These are phyloP conservation scores for Moricandia moricandioides DNA, from an alignment of 345 rosid genomes.

Conservation along the genomic window DNA sequence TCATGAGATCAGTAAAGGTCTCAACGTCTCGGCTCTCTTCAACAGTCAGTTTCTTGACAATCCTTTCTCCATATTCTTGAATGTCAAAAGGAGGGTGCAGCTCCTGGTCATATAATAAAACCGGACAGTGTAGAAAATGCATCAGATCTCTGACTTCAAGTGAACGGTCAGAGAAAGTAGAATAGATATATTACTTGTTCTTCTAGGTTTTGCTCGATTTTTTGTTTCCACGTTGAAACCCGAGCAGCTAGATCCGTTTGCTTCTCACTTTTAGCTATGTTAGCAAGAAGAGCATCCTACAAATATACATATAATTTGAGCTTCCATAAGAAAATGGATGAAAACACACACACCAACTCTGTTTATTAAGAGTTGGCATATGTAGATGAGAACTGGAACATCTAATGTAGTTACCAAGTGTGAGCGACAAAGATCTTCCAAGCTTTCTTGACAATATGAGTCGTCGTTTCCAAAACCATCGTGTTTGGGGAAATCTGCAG, in stretches of 20 bases:
- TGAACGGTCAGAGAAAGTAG: constrained; percentile 4
- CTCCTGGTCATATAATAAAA: constrained; percentile 51
- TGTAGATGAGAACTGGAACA: neutral
- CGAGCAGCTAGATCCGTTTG: constrained; percentile 93
- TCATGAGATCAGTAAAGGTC: constrained; percentile 65
- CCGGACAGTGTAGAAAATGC: neutral
- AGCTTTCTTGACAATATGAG: constrained; percentile 57
- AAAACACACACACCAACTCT: neutral
- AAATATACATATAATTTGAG: neutral
- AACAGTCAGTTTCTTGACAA: constrained; percentile 57
- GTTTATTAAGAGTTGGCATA: neutral
- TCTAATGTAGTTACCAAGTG: constrained; percentile 62
- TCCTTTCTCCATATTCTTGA: constrained; percentile 72
- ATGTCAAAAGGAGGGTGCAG: constrained; percentile 87
- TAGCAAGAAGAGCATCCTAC: constrained; percentile 94
- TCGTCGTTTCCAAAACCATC: constrained; percentile 46
- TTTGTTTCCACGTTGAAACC: constrained; percentile 90
- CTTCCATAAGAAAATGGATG: constrained; percentile 6
- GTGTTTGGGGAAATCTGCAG: constrained; percentile 37
- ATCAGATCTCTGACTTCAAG: constrained; percentile 10
- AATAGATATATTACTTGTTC: constrained; percentile 62
- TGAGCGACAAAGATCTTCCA: constrained; percentile 94
- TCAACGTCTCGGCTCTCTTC: constrained; percentile 39
- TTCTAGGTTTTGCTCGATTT: constrained; percentile 84
- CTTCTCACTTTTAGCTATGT: constrained; percentile 87